These are phyloP conservation scores for Gigaspora rosea DNA, from an alignment of 192 early-diverging fungal species.

Conservation along the genomic window DNA sequence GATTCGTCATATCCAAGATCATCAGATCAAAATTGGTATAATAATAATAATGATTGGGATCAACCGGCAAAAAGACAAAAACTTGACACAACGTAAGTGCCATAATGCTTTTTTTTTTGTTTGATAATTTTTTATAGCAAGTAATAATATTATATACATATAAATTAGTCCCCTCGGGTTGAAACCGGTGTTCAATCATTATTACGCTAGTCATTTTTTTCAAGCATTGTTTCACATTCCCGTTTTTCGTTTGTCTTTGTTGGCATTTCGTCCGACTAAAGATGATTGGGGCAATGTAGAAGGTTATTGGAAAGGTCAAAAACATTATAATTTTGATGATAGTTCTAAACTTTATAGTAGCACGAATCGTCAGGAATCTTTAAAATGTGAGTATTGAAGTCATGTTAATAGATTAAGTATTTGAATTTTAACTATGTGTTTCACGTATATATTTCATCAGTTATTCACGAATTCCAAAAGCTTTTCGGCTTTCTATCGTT, in stretches of 20 bases:
- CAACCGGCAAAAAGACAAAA: constrained; percentile 12
- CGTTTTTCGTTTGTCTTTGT: constrained; percentile 36
- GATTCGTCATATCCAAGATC: not conserved
- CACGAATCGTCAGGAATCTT: not conserved
- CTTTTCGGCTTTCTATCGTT: constrained; percentile 43
- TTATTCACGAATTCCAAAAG: constrained; percentile 47
- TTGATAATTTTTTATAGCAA: not conserved
- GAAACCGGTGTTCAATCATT: constrained; percentile 32
- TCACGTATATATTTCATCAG: constrained; percentile 16
- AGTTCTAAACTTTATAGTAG: not conserved
- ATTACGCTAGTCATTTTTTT: constrained; percentile 37
- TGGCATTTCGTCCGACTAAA: constrained; percentile 38
- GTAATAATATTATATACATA: not conserved
- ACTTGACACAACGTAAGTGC: constrained; percentile 11
- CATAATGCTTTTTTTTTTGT: not conserved
- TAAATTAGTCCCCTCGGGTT: constrained; percentile 40
- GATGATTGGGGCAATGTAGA: constrained; percentile 37
- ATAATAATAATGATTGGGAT: not conserved
- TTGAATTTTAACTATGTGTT: not conserved
- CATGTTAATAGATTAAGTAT: not conserved
- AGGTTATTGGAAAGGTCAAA: constrained; percentile 46
- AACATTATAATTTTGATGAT: not conserved
- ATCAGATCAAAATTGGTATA: not conserved
- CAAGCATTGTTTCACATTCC: constrained; percentile 48
- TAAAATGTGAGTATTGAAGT: not conserved